These are phyloP conservation scores for Taiozyma sp. DNA, from an alignment of 1,139 yeast species.

Conservation along the genomic window DNA sequence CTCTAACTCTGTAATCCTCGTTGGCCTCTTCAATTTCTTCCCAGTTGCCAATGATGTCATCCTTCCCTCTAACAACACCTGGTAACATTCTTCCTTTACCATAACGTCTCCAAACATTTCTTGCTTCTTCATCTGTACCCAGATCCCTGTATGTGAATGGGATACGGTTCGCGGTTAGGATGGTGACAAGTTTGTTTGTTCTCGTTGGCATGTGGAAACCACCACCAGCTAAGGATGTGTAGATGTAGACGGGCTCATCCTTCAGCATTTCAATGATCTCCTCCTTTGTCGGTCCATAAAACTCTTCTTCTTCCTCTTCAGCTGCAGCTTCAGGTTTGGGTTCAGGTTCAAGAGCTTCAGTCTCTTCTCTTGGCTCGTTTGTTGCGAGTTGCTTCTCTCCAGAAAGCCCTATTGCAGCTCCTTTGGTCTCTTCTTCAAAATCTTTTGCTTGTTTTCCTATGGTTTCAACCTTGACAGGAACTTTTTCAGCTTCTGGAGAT, in stretches of 20 bases:
- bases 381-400: conserved; percentile 3
- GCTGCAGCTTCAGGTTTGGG: conserved; percentile 6
- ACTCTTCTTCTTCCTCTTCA: conserved; percentile 15
- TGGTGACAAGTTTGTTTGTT: conserved; percentile 73
- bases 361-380: conserved; percentile 5
- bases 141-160: conserved; percentile 70
- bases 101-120: conserved; percentile 79
- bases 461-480: conserved; percentile 6
- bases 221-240: conserved; percentile 84
- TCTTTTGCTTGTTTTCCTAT: conserved; percentile 1
- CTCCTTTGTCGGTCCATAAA: conserved; percentile 23
- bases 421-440: neutral
- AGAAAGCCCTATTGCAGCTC: neutral
- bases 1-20: conserved; percentile 70
- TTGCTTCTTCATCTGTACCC: conserved; percentile 86
- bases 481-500: conserved; percentile 8
- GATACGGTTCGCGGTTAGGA: conserved; percentile 70
- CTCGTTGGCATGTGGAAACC: conserved; percentile 82
- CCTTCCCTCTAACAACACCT: conserved; percentile 86
- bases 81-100: conserved; percentile 76
- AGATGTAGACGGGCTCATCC: conserved; percentile 64
- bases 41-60: conserved; percentile 82
- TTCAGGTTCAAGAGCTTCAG: conserved; percentile 10
- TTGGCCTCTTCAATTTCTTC: conserved; percentile 78
- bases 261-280: conserved; percentile 28